Base-by-base conservation (phyloP, 2,329 filamentous ascomycete genomes). In the Diaporthe nobilis region DNA sequence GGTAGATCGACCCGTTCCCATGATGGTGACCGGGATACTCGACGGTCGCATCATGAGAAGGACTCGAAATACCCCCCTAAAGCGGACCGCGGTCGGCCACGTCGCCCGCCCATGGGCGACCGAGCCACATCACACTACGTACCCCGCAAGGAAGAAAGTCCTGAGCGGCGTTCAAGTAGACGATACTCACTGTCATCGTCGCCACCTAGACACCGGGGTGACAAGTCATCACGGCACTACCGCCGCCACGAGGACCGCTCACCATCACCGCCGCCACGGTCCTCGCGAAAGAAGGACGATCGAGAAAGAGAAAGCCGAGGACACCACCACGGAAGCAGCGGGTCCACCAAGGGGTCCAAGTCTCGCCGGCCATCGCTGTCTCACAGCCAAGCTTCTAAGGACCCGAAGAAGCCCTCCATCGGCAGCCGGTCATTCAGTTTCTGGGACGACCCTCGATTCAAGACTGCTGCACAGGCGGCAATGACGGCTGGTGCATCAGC, bases 381-480 rank as follows among this genome's bases (percentile, higher is more conserved):
- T 9, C 67, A 55, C 51, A 75, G 67, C 51, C 71, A 73, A 28
- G 61, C 71, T 8, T 28, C 67, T n/a, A 55, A 44, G 7, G 31
- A 58, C 17, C 20, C 53, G 3, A 44, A 47, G 60, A 39, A 44
- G 12, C 42, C 76, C 13, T 44, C 61, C n/a, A 20, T 49, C 20
- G 61, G 53, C 53, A 28, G 31, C 31, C 67, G 76, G 2, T 73
- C 73, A 3, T 55, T 75, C 25, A 70, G 73, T 47, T 77, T 77
- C 70, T 58, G 72, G 37, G 60, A 71, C 22, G 76, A 74, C 42
- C 79, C 78, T 6, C 77, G 75, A 1, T 81, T 79, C 77, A 78
- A 77, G 67, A 75, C 78, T n/a, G 80, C 79, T 2, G 80, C 80
- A 15, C 70, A 75, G 42, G 80, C 80, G 0, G 80, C 80, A 4